Evolutionary conservation across 768 basidiomycete genomes (phyloP).

Genomic region (Leccinum barrowsii): DNA sequence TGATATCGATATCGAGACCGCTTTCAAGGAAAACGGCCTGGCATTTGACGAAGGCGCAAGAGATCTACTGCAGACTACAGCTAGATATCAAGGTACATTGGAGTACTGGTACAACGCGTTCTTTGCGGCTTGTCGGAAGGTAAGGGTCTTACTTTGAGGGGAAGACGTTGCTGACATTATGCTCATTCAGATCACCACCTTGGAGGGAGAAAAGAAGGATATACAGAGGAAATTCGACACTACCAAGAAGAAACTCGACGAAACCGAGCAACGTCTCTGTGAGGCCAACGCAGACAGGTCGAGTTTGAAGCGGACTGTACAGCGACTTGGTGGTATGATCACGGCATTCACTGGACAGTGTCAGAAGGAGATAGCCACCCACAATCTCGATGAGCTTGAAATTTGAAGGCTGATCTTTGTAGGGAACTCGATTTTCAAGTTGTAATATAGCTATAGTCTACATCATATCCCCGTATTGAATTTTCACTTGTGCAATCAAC

Average conservation of each 20-base stretch:
- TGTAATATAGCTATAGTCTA: constrained; percentile 3
- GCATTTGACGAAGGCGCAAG: neutral
- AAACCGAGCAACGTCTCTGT: constrained; percentile 15
- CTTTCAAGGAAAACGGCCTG: neutral
- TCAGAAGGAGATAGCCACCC: neutral
- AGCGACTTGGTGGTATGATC: constrained; percentile 9
- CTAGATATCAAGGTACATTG: constrained; percentile 14
- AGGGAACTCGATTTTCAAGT: neutral
- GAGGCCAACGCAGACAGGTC: constrained; percentile 16
- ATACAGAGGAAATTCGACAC: constrained; percentile 15
- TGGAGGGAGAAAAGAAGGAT: constrained; percentile 14
- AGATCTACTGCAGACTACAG: constrained; percentile 15
- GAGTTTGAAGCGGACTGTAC: constrained; percentile 10
- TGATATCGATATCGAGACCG: neutral
- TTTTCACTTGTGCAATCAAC: neutral
- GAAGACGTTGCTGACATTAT: neutral
- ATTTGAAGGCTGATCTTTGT: neutral
- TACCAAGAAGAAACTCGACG: constrained; percentile 15
- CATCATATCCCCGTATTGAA: neutral
- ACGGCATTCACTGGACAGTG: constrained; percentile 10
- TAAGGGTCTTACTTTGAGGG: neutral
- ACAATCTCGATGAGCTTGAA: neutral
- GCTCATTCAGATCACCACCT: constrained; percentile 10
- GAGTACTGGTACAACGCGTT: constrained; percentile 13
- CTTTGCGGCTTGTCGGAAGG: constrained; percentile 11